These are phyloP conservation scores for Rubroboletus pulcherrimus DNA, from an alignment of 768 basidiomycete genomes.

Conservation along the genomic window DNA sequence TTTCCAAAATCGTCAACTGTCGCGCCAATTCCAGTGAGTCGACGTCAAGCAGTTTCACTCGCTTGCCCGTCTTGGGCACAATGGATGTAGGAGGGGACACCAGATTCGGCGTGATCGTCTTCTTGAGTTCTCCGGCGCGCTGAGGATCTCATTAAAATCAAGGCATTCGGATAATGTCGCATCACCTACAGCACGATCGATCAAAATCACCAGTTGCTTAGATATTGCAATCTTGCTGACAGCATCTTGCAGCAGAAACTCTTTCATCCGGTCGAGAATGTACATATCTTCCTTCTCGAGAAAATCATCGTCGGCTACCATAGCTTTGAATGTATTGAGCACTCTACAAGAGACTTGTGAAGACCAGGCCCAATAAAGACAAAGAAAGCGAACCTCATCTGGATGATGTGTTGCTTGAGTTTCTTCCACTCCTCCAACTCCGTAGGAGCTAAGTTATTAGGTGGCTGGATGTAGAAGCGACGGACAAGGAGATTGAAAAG, in stretches of 20 bases:
- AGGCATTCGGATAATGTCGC: not conserved
- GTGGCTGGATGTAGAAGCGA: slow-evolving; percentile 77
- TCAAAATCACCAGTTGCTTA: slow-evolving; percentile 67
- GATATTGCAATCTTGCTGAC: slow-evolving; percentile 65
- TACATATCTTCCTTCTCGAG: slow-evolving; percentile 84
- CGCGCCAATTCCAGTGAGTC: slow-evolving; percentile 88
- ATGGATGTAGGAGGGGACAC: slow-evolving; percentile 74
- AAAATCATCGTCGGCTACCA: slow-evolving; percentile 81
- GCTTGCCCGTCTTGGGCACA: slow-evolving; percentile 64
- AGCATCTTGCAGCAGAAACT: slow-evolving; percentile 67
- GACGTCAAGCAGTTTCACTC: slow-evolving; percentile 79
- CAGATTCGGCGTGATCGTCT: slow-evolving; percentile 51
- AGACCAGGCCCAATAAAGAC: not conserved
- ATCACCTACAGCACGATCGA: slow-evolving; percentile 73
- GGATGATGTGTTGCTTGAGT: slow-evolving; percentile 83
- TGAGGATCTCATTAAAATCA: slow-evolving; percentile 24
- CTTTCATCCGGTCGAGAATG: slow-evolving; percentile 77
- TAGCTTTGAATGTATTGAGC: slow-evolving; percentile 84
- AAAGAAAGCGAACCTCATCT: slow-evolving; percentile 62
- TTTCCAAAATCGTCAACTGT: slow-evolving; percentile 91
- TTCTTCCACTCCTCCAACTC: slow-evolving; percentile 79
- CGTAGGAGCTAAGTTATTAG: slow-evolving; percentile 53
- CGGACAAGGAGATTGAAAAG: slow-evolving; percentile 77
- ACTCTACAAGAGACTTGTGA: slow-evolving; percentile 43
- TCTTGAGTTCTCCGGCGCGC: slow-evolving; percentile 55